A percentile compares a stretch with the other conserved stretches of the same genome.
Evolutionary conservation across 2,329 filamentous ascomycete species (phyloP).

Genomic region (Fusarium sp.): DNA sequence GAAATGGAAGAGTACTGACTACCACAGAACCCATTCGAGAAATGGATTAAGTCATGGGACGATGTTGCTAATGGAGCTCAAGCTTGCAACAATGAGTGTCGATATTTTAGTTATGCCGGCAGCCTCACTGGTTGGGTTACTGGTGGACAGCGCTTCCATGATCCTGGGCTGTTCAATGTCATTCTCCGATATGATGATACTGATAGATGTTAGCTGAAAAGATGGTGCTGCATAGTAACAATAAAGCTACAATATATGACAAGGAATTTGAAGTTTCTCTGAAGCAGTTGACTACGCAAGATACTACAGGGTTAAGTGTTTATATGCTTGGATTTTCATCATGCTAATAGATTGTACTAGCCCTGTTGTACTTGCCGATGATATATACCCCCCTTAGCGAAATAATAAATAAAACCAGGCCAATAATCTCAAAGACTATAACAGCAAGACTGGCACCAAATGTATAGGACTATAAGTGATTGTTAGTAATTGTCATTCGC

Average conservation of each 20-base stretch:
- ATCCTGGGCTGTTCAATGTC: background rate
- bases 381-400: background rate
- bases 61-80: background rate
- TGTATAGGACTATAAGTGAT: background rate
- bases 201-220: background rate
- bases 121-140: background rate
- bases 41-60: background rate
- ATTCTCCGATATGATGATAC: background rate
- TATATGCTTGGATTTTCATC: fast-evolving
- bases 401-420: background rate
- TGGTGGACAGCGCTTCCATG: background rate
- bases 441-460: background rate
- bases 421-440: background rate
- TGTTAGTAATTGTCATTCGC: background rate
- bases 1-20: background rate
- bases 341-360: background rate
- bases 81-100: background rate
- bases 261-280: no score
- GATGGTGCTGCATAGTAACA: no score
- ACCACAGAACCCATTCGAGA: background rate
- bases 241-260: no score
- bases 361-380: constrained; percentile 13
- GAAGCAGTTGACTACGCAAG: no score
- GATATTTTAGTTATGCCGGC: background rate
- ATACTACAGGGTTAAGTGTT: fast-evolving